Conservation (phyloP, 2,329 filamentous ascomycete species). For the Phialocephala subalpina region DNA sequence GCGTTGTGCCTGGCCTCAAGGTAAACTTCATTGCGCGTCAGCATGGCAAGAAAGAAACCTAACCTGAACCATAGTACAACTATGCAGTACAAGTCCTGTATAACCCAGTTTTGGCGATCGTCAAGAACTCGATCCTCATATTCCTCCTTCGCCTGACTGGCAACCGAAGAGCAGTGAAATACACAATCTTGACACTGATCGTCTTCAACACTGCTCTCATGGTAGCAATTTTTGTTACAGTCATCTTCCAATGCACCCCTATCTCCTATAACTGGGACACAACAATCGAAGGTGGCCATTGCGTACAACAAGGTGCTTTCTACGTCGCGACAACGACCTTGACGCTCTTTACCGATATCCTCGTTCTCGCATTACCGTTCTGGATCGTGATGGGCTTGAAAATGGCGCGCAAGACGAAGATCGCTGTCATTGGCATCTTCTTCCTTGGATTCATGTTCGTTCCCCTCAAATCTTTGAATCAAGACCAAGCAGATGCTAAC, state of each 20-base stretch:
- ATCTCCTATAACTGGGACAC: slow-evolving; percentile 26
- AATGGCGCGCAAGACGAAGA: slow-evolving; percentile 69
- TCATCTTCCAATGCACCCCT: slow-evolving; percentile 27
- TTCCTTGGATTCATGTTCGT: slow-evolving; percentile 71
- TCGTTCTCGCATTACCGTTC: slow-evolving; percentile 70
- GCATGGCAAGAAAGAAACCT: neutral
- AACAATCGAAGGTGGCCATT: slow-evolving; percentile 45
- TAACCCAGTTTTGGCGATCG: slow-evolving; percentile 54
- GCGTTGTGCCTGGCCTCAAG: slow-evolving; percentile 20
- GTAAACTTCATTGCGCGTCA: neutral
- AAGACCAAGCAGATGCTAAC: neutral
- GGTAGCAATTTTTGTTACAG: slow-evolving; percentile 22
- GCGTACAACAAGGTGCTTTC: slow-evolving; percentile 69
- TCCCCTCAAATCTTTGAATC: neutral
- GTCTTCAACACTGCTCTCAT: slow-evolving; percentile 20
- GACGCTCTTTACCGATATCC: slow-evolving; percentile 74
- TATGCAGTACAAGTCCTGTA: slow-evolving; percentile 47
- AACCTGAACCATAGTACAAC: neutral
- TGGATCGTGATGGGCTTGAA: slow-evolving; percentile 69
- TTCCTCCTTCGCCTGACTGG: slow-evolving; percentile 52
- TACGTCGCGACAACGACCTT: slow-evolving; percentile 72
- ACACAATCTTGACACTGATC: slow-evolving; percentile 14
- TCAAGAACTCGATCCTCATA: slow-evolving; percentile 55
- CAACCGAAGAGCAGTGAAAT: neutral
- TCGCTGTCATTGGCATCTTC: slow-evolving; percentile 67